Base-by-base conservation (phyloP, 257 asterid genomes). In the Coffea eugenioides region DNA sequence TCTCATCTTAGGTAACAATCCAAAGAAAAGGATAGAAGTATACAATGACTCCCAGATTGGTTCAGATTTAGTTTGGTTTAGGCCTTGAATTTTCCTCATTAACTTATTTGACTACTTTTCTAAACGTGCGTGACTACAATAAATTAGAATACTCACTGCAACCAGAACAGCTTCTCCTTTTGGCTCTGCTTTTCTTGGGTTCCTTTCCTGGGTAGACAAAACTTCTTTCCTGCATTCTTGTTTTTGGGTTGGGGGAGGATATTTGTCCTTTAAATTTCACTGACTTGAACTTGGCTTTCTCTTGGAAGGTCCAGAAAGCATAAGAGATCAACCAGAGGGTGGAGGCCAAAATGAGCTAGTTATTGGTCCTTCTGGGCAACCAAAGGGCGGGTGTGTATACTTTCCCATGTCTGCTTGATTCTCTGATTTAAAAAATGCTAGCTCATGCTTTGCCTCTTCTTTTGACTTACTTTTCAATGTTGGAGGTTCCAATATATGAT, bases 261-360 rank as follows among this genome's bases (percentile, higher is more conserved):
- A 46, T 25, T 82, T 69, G 18, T 71, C 67, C 5, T 49, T 74
- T 69, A 65, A 77, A 36, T 18, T 56, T 80, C 64, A 67, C 75
- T 80, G 82, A 83, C 75, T 71, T 74, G 67, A 56, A 65, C 59
- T 75, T 81, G 70, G 75, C 62, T 79, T 71, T 39, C 21, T 77
- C 68, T 82, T 78, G 85, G 77, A 90, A 96, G 99, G 97, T 79
- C 97, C 99, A 71, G 97, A 89, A 82, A 85, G 81, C 81, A 83
- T 93, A 25, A 82, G 82, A 71, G 91, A 86, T 78, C 79, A 64
- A 67, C 90, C 83, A 70, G 88, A 87, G 85, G 90, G 85, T 69
- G 90, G 77, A 48, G 69, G 83, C 43, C 88, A 75, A 81, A 86
- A 80, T 72, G 93, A 89, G 83, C 82, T 92, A 82, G 91, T 87